Evolutionary conservation across 768 basidiomycete genomes (phyloP).

Genomic region (Neoboletus magnificus): DNA sequence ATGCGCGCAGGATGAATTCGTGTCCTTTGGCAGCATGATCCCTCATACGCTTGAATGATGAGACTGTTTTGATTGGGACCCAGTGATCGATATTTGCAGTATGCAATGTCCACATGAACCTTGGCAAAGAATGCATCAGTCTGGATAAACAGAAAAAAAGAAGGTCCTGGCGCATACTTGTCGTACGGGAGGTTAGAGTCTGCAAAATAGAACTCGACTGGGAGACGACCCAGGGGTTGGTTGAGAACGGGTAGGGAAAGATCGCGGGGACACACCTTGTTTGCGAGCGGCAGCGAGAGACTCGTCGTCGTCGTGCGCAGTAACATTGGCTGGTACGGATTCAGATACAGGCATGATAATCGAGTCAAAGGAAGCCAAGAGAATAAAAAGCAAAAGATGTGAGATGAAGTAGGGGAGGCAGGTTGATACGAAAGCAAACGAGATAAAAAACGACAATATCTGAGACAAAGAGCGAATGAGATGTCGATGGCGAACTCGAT

Average conservation of each 20-base stretch:
- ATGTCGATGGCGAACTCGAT: background rate
- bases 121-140: constrained; percentile 24
- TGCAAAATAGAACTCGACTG: constrained; percentile 96
- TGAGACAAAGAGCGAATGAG: background rate
- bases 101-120: constrained; percentile 95
- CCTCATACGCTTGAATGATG: constrained; percentile 95
- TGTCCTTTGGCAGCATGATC: constrained; percentile 59
- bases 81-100: constrained; percentile 81
- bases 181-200: constrained; percentile 95
- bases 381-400: background rate
- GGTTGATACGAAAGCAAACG: background rate
- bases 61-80: constrained; percentile 82
- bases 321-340: constrained; percentile 7
- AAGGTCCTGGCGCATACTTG: constrained; percentile 49
- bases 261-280: constrained; percentile 44
- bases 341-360: constrained; percentile 26
- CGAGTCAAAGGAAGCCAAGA: background rate
- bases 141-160: background rate
- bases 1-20: constrained; percentile 68
- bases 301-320: constrained; percentile 36
- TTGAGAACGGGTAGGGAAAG: background rate
- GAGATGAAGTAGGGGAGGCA: background rate
- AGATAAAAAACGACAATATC: background rate
- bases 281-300: constrained; percentile 48
- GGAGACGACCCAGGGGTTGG: background rate